Conservation (phyloP, 768 basidiomycete genomes). For the Suillus clintonianus region DNA sequence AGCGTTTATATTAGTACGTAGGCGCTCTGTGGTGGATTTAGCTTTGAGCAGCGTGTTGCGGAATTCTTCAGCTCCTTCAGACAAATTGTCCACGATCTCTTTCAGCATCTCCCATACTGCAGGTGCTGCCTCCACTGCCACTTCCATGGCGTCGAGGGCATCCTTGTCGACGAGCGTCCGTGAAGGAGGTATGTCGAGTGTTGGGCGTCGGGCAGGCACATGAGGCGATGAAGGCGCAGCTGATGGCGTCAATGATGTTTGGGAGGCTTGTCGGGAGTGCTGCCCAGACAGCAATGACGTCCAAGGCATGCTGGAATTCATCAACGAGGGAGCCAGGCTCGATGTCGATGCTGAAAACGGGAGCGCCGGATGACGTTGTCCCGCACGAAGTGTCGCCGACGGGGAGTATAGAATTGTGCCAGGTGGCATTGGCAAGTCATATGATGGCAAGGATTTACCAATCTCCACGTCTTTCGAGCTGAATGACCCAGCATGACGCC, state of each 20-base stretch:
- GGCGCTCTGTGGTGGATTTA: conserved; percentile 59
- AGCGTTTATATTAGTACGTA: conserved; percentile 58
- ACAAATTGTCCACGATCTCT: conserved; percentile 65
- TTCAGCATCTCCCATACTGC: conserved; percentile 82
- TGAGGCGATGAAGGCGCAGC: conserved; percentile 38
- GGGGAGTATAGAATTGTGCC: conserved; percentile 26
- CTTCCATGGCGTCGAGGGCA: conserved; percentile 74
- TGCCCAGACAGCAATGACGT: conserved; percentile 19
- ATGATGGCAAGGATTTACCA: conserved; percentile 77
- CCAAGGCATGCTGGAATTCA: conserved; percentile 7
- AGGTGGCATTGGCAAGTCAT: conserved; percentile 39
- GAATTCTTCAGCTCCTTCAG: conserved; percentile 49
- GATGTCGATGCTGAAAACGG: conserved; percentile 33
- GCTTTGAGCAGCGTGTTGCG: conserved; percentile 61
- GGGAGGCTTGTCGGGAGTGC: conserved; percentile 48
- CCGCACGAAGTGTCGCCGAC: conserved; percentile 45
- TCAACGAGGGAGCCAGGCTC: conserved; percentile 13
- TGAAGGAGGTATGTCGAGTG: conserved; percentile 54
- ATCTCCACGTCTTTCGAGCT: conserved; percentile 90
- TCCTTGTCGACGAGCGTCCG: conserved; percentile 75
- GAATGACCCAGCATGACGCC: conserved; percentile 94
- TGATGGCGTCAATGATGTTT: conserved; percentile 41
- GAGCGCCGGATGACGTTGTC: conserved; percentile 48
- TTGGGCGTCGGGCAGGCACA: conserved; percentile 29
- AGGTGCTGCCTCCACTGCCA: conserved; percentile 78